Conservation (phyloP, 441 rosid genomes). For the Populus hybrid region DNA sequence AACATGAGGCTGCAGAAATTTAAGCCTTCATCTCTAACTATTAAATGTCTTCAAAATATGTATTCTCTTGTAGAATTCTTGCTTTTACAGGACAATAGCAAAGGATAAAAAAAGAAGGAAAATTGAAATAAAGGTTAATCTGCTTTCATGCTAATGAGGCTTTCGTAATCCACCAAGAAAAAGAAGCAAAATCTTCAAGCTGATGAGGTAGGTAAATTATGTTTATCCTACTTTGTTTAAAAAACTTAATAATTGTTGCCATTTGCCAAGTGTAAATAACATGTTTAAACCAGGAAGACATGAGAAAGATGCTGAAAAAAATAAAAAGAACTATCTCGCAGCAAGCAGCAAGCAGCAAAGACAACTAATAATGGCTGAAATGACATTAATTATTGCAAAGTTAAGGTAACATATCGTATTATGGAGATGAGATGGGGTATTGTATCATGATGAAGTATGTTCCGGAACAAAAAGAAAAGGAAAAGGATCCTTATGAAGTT, state of each 20-base stretch:
- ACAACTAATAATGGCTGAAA: background rate
- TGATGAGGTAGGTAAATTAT: background rate
- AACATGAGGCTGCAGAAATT: background rate
- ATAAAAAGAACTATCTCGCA: background rate
- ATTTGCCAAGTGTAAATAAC: too few species aligned
- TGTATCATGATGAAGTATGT: background rate
- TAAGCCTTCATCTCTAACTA: background rate
- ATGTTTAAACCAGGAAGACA: background rate
- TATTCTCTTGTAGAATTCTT: background rate
- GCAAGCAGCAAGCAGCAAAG: background rate
- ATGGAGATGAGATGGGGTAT: background rate
- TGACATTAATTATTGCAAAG: background rate
- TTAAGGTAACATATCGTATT: background rate
- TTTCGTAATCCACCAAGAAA: background rate
- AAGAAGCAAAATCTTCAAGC: background rate
- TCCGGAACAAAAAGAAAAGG: background rate
- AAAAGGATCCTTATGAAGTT: background rate
- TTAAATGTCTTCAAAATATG: background rate
- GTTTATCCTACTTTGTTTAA: background rate
- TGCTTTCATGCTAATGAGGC: background rate
- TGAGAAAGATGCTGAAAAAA: background rate
- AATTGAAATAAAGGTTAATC: background rate
- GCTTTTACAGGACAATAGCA: background rate
- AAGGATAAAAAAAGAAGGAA: conserved; percentile 1
- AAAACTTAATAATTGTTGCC: background rate